Evolutionary conservation across 2,329 filamentous ascomycete species (phyloP).

Genomic region (Xylariaceae sp.): DNA sequence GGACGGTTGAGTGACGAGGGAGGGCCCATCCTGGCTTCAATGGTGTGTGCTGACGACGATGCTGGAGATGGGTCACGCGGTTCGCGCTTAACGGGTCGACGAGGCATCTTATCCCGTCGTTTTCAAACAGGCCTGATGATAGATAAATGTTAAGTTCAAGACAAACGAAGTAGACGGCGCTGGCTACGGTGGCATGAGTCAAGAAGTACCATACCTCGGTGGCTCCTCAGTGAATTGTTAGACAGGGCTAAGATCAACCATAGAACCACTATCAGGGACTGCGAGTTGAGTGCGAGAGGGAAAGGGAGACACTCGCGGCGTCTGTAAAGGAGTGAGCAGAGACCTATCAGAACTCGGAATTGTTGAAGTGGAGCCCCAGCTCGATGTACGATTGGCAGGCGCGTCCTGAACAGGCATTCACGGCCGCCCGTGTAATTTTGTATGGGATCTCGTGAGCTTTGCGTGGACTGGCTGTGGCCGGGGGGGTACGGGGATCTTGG

Average conservation of each 20-base stretch:
- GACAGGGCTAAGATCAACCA: constrained; percentile 6
- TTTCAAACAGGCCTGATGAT: background rate
- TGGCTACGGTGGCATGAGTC: background rate
- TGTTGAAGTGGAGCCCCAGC: constrained; percentile 9
- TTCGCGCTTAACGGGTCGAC: constrained; percentile 20
- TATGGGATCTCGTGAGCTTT: constrained; percentile 19
- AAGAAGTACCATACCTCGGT: constrained; percentile 1
- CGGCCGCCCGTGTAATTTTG: constrained; percentile 19
- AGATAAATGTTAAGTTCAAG: too few species aligned
- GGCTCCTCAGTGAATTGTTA: constrained; percentile 17
- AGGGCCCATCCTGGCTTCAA: constrained; percentile 19
- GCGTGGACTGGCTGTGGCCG: constrained; percentile 7
- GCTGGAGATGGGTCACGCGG: constrained; percentile 6
- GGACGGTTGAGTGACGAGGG: constrained; percentile 12
- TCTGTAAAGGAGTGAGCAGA: background rate
- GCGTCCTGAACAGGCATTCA: constrained; percentile 24
- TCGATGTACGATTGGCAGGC: constrained; percentile 19
- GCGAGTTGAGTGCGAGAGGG: constrained; percentile 17
- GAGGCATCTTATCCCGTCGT: constrained; percentile 10
- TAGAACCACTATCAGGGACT: constrained; percentile 20
- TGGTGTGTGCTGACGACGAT: constrained; percentile 8
- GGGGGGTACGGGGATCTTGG: too few species aligned
- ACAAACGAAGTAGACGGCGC: too few species aligned
- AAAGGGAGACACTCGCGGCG: constrained; percentile 2
- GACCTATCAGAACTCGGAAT: constrained; percentile 6